These are phyloP conservation scores for Phyllosticta citribraziliensis DNA, from an alignment of 2,329 filamentous ascomycete genomes.

Conservation along the genomic window DNA sequence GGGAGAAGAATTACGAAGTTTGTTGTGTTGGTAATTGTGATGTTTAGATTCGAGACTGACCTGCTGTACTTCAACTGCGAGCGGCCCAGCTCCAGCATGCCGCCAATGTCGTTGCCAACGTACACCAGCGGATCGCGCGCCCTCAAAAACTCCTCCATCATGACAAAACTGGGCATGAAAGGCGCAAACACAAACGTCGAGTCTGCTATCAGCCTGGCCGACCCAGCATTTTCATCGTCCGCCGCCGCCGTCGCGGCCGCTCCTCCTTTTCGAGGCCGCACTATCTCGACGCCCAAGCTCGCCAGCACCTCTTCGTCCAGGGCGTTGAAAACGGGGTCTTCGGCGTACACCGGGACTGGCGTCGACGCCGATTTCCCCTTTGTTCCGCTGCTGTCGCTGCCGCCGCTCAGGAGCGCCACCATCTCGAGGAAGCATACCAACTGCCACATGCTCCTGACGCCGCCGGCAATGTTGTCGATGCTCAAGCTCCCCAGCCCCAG, in stretches of 20 bases:
- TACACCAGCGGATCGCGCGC: slow-evolving; percentile 23
- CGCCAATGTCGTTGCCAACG: slow-evolving; percentile 27
- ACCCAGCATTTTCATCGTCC: not conserved
- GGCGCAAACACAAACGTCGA: slow-evolving; percentile 25
- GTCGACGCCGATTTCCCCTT: not conserved
- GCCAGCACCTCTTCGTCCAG: slow-evolving; percentile 22
- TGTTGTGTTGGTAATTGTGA: not conserved
- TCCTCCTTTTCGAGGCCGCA: slow-evolving; percentile 11
- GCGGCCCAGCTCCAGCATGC: slow-evolving; percentile 11
- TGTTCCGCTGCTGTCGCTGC: too few species aligned
- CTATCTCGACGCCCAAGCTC: slow-evolving; percentile 16
- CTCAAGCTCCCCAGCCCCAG: slow-evolving; percentile 17
- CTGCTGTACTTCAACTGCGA: not conserved
- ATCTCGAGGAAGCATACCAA: slow-evolving; percentile 25
- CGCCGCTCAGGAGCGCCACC: slow-evolving; percentile 11
- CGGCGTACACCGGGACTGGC: slow-evolving; percentile 18
- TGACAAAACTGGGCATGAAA: slow-evolving; percentile 27
- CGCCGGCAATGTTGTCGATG: slow-evolving; percentile 3
- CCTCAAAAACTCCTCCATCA: slow-evolving; percentile 23
- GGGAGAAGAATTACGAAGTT: not conserved
- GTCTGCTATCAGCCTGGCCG: slow-evolving; percentile 14
- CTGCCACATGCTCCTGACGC: slow-evolving; percentile 23
- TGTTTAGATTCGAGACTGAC: not conserved
- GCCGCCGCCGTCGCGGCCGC: slow-evolving; percentile 9
- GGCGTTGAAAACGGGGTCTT: slow-evolving; percentile 26